Percentiles rank a stretch among this genome's conserved stretches.
Evolutionary conservation across 768 basidiomycete genomes (phyloP).

Genomic region (Coprinopsis marcescibilis): DNA sequence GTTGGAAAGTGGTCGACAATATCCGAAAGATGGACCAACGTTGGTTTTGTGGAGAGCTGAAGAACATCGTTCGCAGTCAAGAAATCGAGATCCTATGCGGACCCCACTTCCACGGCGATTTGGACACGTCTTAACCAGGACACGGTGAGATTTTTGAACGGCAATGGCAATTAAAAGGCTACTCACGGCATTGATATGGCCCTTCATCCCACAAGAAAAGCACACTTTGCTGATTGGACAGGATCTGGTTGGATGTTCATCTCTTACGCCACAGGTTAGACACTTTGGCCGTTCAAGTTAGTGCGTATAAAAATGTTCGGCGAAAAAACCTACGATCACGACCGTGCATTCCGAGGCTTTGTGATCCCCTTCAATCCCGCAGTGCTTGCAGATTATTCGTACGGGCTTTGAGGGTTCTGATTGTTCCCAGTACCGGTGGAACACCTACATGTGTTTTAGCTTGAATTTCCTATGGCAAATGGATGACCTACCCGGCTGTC

Average conservation of each 20-base stretch:
- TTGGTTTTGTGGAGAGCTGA: constrained; percentile 58
- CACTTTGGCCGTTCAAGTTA: constrained; percentile 41
- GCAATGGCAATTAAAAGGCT: background rate
- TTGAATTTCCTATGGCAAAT: background rate
- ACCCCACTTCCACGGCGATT: constrained; percentile 37
- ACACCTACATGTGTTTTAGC: constrained; percentile 30
- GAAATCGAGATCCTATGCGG: constrained; percentile 23
- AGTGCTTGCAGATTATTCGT: constrained; percentile 66
- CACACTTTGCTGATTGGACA: constrained; percentile 82
- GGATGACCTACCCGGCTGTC: constrained; percentile 46
- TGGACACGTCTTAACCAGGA: constrained; percentile 54
- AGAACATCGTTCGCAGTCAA: constrained; percentile 67
- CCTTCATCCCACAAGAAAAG: constrained; percentile 79
- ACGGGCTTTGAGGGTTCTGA: constrained; percentile 36
- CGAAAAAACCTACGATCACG: constrained; percentile 49
- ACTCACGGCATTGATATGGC: constrained; percentile 65
- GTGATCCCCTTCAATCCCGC: constrained; percentile 70
- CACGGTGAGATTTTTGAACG: constrained; percentile 5
- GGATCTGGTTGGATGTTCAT: constrained; percentile 71
- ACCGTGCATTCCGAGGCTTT: constrained; percentile 64
- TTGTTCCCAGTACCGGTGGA: constrained; percentile 63
- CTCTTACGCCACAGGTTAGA: constrained; percentile 71
- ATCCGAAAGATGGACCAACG: constrained; percentile 31
- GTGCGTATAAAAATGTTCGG: constrained; percentile 4
- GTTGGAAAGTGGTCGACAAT: background rate